These are phyloP conservation scores for Strobilomyces echinocephalus DNA, from an alignment of 768 basidiomycete genomes.

Conservation along the genomic window DNA sequence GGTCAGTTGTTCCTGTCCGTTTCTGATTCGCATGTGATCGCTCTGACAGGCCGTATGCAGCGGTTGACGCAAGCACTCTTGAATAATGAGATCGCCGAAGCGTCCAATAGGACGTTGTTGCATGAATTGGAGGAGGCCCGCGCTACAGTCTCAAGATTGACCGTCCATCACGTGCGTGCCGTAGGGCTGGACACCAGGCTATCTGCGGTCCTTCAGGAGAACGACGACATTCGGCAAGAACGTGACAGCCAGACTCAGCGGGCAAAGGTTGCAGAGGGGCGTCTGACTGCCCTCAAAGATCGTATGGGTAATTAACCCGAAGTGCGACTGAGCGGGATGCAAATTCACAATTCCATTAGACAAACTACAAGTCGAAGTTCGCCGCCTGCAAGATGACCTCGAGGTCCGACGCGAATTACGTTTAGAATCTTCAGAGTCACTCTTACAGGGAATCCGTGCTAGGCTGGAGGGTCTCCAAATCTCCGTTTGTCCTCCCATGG, in stretches of 20 bases:
- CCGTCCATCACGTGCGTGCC: constrained; percentile 63
- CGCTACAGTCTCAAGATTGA: constrained; percentile 59
- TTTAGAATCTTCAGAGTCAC: constrained; percentile 60
- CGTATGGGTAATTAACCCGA: constrained; percentile 48
- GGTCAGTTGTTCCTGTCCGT: constrained; percentile 5
- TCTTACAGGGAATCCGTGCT: constrained; percentile 60
- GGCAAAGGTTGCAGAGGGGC: constrained; percentile 63
- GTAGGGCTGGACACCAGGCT: constrained; percentile 68
- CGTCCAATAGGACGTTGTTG: constrained; percentile 67
- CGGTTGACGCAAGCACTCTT: constrained; percentile 73
- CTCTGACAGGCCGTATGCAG: constrained; percentile 35
- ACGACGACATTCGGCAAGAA: constrained; percentile 83
- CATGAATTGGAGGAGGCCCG: constrained; percentile 74
- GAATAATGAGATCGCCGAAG: constrained; percentile 78
- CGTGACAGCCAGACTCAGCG: constrained; percentile 64
- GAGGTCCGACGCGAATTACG: constrained; percentile 58
- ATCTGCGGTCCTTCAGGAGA: constrained; percentile 61
- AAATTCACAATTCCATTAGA: constrained; percentile 36
- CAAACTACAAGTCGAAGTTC: constrained; percentile 65
- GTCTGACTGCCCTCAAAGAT: constrained; percentile 59
- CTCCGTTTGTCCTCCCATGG: constrained; percentile 39
- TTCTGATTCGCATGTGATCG: not conserved
- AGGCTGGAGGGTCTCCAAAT: constrained; percentile 58
- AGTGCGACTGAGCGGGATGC: not conserved
- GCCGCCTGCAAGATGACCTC: constrained; percentile 56